Conservation (phyloP, 176 grass and related monocot species). For the Hsuehochloa calcarea region DNA sequence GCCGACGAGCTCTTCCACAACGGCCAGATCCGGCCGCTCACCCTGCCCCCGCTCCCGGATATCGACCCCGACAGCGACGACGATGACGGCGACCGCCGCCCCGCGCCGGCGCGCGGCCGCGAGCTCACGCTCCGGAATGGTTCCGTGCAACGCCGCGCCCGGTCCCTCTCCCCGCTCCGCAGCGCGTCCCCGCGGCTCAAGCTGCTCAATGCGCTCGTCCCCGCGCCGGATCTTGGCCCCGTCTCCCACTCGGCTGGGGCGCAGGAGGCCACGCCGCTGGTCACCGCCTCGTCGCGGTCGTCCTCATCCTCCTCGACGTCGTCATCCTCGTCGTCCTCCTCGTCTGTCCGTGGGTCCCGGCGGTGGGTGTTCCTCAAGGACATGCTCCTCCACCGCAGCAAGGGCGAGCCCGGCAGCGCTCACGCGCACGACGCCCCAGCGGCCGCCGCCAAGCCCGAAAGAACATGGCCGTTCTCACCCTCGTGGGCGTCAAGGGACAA, state of each 20-base stretch:
- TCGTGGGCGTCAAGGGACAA: conserved; percentile 19
- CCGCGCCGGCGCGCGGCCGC: conserved; percentile 35
- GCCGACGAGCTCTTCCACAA: conserved; percentile 94
- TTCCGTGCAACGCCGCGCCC: conserved; percentile 71
- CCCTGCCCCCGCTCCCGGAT: conserved; percentile 60
- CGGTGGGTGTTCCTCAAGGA: conserved; percentile 91
- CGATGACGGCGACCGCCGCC: not conserved
- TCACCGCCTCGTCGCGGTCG: conserved; percentile 59
- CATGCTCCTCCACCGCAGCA: conserved; percentile 93
- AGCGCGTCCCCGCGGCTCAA: conserved; percentile 57
- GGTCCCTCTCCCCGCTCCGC: conserved; percentile 88
- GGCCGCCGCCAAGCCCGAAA: conserved; percentile 40
- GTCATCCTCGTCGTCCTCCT: conserved; percentile 37
- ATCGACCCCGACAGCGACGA: conserved; percentile 59
- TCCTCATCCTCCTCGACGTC: conserved; percentile 54
- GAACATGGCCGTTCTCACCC: conserved; percentile 65
- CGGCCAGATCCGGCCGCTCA: conserved; percentile 94
- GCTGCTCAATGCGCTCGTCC: conserved; percentile 57
- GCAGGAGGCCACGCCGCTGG: conserved; percentile 31
- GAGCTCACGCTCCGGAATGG: conserved; percentile 54
- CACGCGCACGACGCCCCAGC: conserved; percentile 32
- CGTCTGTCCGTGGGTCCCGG: conserved; percentile 55
- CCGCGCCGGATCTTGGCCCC: conserved; percentile 25
- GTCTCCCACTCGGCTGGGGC: not conserved
- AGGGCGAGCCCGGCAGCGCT: conserved; percentile 59